Evolutionary conservation across 164 flowering plant species (phyloP), one percentile per base, ranked within the genome.

Genomic region (Cinnamomum chago): DNA sequence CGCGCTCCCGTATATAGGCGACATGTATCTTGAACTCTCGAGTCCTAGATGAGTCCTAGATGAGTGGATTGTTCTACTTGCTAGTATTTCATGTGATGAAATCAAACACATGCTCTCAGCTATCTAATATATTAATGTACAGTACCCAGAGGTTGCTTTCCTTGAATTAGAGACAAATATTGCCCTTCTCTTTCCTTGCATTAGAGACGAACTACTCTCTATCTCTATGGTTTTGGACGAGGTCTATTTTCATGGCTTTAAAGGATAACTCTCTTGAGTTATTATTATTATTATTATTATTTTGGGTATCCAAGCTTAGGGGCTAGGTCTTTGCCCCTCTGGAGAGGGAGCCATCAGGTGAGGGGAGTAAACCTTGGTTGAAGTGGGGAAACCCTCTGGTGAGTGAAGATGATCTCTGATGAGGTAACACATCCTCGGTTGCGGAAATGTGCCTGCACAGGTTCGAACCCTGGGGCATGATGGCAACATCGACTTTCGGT

Each of bases 21-120:
- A 30, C 73, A 60, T 72, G 67, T 65, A 51, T 72, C 50, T 28
- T 10, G 47, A 2, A 28, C 65, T 30, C 35, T 70, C 35, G 35
- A 0, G 20, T 25, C 18, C 64, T 18, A 64, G n/a, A n/a, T n/a
- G n/a, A n/a, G n/a, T n/a, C n/a, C n/a, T n/a, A n/a, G 24, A 24
- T 64, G 25, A 20, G 20, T 30, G 20, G 28, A 66, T 28, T 27
- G 18, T 3, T 28, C 68, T 15, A 35, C 14, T 0, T 24, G 27
- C 23, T 23, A 22, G 11, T 20, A 64, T 64, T 12, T 24, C 27
- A 24, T 64, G 12, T 64, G 27, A 64, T n/a, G 23, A 64, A 64
- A 24, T 22, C 66, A 64, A 64, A 64, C 24, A n/a, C 66, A 62
- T 24, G 3, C 12, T 64, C 66, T 64, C 25, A 23, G 9, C 0